Base-by-base conservation (phyloP, 2,329 filamentous ascomycete genomes). In the Alternaria solani region DNA sequence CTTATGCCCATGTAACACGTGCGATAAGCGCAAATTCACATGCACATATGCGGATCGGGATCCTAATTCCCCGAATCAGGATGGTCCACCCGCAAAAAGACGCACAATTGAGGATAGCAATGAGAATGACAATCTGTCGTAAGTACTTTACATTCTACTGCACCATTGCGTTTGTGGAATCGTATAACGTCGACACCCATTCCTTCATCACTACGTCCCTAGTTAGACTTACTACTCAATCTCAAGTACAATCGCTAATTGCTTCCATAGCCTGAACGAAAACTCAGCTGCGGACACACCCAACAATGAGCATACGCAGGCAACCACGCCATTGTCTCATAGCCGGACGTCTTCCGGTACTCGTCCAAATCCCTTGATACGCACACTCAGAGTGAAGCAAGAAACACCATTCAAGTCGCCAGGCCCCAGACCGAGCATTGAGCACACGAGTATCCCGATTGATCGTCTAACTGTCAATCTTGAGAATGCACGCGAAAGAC, bases 1-100 rank as follows among this genome's bases (percentile, higher is more conserved):
- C 26, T 70, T 81, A 47, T 81, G 79, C 52, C 87, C 86, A 38
- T 89, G 87, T 75, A 82, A 82, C 59, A 86, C 84, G 25, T 89
- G 87, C 75, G 77, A 80, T 44, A 88, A 86, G 77, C 75, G 78
- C 44, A 78, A 78, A 43, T 80, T 80, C 57, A 75, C 74, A 26
- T 80, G 78, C 63, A 70, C 75, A 41, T 80, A 79, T 57, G 51
- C 70, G 28, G 78, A 80, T 38, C 74, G 78, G 52, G 76, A 79
- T 53, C 66, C 73, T 41, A 54, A 67, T 20, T 74, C 67, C 62
- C 78, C 72, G 59, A 76, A 57, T 69, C 75, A 69, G 75, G 79
- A 51, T 74, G 67, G 77, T 69, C 61, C 82, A 73, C 65, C 79
- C 68, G 71, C 72, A 34, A 77, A 76, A 56, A 61, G 58, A 55